Evolutionary conservation across 2,329 filamentous ascomycete species (phyloP).

Genomic region (Zarea fungicola): DNA sequence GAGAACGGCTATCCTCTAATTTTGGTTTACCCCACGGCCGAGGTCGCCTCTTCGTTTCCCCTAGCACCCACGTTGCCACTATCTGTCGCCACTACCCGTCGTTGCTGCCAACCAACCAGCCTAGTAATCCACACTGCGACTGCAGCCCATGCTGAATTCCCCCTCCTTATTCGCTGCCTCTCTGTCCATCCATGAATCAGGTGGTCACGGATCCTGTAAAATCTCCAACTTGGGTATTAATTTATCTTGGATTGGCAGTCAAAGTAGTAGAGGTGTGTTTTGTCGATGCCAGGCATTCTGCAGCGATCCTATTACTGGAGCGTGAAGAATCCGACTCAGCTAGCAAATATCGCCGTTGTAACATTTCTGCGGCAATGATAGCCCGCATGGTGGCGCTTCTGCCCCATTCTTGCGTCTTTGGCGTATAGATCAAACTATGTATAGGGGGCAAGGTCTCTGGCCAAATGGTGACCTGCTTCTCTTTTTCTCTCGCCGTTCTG

Average conservation of each 20-base stretch:
- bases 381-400: slow-evolving; percentile 9
- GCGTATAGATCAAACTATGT: slow-evolving; percentile 11
- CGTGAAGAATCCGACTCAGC: slow-evolving; percentile 1
- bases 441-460: slow-evolving; percentile 8
- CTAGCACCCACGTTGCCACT: slow-evolving; percentile 10
- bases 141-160: slow-evolving; percentile 4
- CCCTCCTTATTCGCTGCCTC: slow-evolving; percentile 4
- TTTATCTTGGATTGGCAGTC: too few species aligned
- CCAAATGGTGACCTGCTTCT: not conserved
- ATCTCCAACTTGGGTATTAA: not conserved
- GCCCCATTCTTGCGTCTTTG: slow-evolving; percentile 12
- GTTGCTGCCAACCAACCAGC: not conserved
- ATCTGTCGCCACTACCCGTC: not conserved
- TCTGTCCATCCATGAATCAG: slow-evolving; percentile 1
- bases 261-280: too few species aligned
- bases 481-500: not conserved
- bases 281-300: too few species aligned
- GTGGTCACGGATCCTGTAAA: not conserved
- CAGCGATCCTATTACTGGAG: not conserved
- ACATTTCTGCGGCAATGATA: slow-evolving; percentile 3
- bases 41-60: not conserved
- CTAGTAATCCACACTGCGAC: not conserved
- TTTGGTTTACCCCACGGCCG: not conserved
- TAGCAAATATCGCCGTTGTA: too few species aligned
- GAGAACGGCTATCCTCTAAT: not conserved